These are phyloP conservation scores for Coelastrella sp. DNA, from an alignment of 139 green algal genomes.

Conservation along the genomic window DNA sequence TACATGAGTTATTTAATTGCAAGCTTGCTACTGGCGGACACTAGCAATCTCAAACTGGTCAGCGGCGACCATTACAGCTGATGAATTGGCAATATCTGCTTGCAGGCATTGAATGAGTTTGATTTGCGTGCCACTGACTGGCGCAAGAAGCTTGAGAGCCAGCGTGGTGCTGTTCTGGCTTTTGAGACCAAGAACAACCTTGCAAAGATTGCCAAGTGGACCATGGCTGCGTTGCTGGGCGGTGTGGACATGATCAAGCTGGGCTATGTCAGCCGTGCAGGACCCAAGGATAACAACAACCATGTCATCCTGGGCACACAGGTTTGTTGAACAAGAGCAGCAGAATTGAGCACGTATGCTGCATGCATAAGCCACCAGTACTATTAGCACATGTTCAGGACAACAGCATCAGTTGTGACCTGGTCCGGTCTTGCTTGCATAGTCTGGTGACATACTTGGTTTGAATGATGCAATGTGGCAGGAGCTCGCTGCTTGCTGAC, in stretches of 20 bases:
- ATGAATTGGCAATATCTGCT: too few species aligned
- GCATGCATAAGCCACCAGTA: too few species aligned
- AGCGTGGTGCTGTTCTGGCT: slow-evolving; percentile 95
- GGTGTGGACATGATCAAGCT: slow-evolving; percentile 96
- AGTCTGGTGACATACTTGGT: too few species aligned
- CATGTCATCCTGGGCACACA: slow-evolving; percentile 94
- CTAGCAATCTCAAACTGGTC: too few species aligned
- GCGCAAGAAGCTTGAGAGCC: slow-evolving; percentile 95
- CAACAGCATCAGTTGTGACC: too few species aligned
- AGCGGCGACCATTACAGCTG: too few species aligned
- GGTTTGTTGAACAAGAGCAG: slow-evolving; percentile 43
- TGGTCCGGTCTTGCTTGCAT: too few species aligned
- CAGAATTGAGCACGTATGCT: too few species aligned
- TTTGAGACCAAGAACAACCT: slow-evolving; percentile 98
- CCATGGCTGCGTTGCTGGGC: slow-evolving; percentile 87
- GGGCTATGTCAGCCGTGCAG: slow-evolving; percentile 76
- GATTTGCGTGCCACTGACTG: slow-evolving; percentile 91
- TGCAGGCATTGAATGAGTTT: slow-evolving; percentile 94
- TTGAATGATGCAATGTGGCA: too few species aligned
- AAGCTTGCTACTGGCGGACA: too few species aligned
- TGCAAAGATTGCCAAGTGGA: slow-evolving; percentile 98
- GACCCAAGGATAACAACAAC: slow-evolving; percentile 77
- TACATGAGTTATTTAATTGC: too few species aligned
- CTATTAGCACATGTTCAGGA: too few species aligned
- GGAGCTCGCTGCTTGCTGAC: not conserved